These are phyloP conservation scores for Juncus inflexus DNA, from an alignment of 176 grass and related monocot genomes.

Conservation along the genomic window DNA sequence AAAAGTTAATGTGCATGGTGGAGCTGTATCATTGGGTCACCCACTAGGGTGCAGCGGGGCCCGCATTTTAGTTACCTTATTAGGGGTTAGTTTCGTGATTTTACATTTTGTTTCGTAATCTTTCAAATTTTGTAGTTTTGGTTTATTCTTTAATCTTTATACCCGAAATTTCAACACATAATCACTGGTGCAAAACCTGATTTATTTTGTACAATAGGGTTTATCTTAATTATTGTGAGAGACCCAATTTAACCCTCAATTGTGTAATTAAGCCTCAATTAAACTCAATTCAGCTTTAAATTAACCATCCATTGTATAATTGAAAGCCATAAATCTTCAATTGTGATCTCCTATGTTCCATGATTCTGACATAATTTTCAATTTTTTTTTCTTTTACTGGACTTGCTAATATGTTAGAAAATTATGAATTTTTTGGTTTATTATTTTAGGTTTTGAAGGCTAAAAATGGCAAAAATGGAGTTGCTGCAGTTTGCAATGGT, in stretches of 20 bases:
- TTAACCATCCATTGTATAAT: background rate
- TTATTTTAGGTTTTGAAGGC: conserved; percentile 57
- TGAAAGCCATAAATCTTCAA: too few species aligned
- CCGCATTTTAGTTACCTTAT: conserved; percentile 74
- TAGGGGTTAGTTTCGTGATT: conserved; percentile 55
- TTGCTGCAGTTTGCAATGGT: conserved; percentile 88
- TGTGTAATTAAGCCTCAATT: conserved; percentile 6
- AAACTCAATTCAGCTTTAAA: background rate
- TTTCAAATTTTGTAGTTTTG: background rate
- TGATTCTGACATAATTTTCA: background rate
- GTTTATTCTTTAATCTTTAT: background rate
- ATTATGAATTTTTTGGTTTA: background rate
- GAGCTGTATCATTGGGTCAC: conserved; percentile 83
- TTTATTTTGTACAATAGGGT: too few species aligned
- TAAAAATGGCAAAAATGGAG: conserved; percentile 64
- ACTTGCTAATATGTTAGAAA: background rate
- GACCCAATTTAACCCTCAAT: background rate
- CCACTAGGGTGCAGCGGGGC: conserved; percentile 93
- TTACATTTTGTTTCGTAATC: conserved; percentile 1
- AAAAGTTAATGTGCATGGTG: conserved; percentile 90
- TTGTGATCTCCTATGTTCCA: background rate
- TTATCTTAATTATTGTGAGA: too few species aligned
- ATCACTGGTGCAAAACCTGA: too few species aligned
- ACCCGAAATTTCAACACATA: too few species aligned
- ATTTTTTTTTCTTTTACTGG: conserved; percentile 5